Evolutionary conservation across 2,329 filamentous ascomycete species (phyloP), one percentile per base, ranked within the genome.

Genomic region (Rachicladosporium sp.): DNA sequence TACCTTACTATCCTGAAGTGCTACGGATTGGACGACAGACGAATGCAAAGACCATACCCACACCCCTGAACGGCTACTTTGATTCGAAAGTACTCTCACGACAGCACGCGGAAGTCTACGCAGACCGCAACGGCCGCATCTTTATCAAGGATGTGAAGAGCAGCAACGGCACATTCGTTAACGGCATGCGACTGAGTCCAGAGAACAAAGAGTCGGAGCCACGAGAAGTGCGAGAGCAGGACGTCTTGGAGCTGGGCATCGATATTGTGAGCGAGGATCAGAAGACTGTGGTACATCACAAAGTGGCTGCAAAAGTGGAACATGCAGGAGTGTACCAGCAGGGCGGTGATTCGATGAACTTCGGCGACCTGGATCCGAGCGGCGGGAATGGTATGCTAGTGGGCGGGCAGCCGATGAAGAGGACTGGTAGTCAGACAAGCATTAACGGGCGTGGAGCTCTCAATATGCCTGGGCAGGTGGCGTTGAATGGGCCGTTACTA

Each of bases 201-300:
- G 91, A 98, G 60, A 98, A 95, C 54, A 78, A 88, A 51, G 91
- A 98, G 62, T 96, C 89, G 0, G 91, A 96, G 45, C 88, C 91
- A 0, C 86, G 95, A 57, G 89, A 96, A 57, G 68, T 98, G 29
- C 81, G 88, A 54, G 87, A 89, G 43, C 80, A 86, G 49, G 91
- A 98, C 57, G 85, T 91, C 46, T 68, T 98, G 38, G 91, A 98
- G 58, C 72, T 98, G 29, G 91, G 91, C 41, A 98, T 98, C 52
- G 91, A 98, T 57, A 98, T 98, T 55, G 89, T 98, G 37, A 94
- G 86, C 61, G 91, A 98, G 60, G 91, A 98, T 58, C 89, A 96
- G 60, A 96, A 94, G 65, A 95, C 88, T 0, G 87, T 98, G 19
- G 88, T 98, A 10, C 91, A 98, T 57, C 91, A 96, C 67, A 98